A percentile compares a stretch with the other conserved stretches of the same genome.
phyloP scores from a whole-genome alignment of 306 rosid genomes.

The Canavalia ensiformis region DNA sequence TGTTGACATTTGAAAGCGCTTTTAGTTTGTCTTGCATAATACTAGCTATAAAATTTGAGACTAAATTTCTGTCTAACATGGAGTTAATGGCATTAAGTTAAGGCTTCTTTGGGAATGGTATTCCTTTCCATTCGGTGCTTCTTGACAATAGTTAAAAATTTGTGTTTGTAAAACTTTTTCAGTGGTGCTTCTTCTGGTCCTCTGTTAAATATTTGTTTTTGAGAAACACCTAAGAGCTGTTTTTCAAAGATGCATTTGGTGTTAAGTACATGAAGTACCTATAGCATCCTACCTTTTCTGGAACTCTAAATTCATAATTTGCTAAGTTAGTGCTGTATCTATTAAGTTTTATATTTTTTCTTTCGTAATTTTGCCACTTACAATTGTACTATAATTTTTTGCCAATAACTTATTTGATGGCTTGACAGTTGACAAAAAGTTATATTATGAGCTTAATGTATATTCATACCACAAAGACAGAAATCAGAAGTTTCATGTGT shows the following conservation, averaged over 20 bases:
- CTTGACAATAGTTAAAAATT: not conserved
- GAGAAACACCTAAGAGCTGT: slow-evolving; percentile 1
- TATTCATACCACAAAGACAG: not conserved
- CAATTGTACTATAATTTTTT: slow-evolving; percentile 46
- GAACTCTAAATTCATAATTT: not conserved
- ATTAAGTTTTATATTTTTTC: not conserved
- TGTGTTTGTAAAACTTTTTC: not conserved
- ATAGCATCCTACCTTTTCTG: not conserved
- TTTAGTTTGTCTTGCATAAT: not conserved
- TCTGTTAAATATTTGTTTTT: slow-evolving; percentile 1
- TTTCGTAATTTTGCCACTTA: slow-evolving; percentile 33
- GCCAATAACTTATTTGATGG: not conserved
- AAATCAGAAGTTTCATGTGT: not conserved
- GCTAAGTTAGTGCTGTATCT: not conserved
- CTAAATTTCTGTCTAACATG: not conserved
- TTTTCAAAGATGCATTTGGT: not conserved
- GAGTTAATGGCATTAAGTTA: not conserved
- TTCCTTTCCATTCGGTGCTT: not conserved
- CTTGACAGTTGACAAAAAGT: not conserved
- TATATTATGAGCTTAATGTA: not conserved
- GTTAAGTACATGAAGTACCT: not conserved
- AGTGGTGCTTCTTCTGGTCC: slow-evolving; percentile 12
- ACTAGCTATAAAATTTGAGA: slow-evolving; percentile 12
- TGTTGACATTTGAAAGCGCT: slow-evolving; percentile 13
- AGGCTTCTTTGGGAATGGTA: not conserved